Conservation (phyloP, 805 yeast genomes). For the Starmerella davenportii region DNA sequence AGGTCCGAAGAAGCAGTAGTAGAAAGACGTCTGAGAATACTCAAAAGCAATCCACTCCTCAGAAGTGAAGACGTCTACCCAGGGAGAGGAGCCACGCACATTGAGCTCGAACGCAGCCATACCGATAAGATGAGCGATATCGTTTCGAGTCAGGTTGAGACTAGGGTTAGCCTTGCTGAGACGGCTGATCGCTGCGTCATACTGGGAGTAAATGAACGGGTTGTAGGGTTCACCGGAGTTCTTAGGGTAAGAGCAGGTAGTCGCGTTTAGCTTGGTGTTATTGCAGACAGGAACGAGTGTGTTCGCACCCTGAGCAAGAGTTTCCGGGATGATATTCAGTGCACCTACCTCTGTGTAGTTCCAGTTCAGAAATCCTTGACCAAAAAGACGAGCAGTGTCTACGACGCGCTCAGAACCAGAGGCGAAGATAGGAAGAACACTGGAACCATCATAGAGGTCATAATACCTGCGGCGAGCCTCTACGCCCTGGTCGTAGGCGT, state of each 20-base stretch:
- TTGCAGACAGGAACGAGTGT: constrained; percentile 13
- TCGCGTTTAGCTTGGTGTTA: constrained; percentile 5
- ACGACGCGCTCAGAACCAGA: constrained; percentile 35
- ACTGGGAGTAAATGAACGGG: constrained; percentile 11
- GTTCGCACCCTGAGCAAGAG: constrained; percentile 17
- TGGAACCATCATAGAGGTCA: constrained; percentile 26
- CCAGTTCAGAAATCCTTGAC: constrained; percentile 18
- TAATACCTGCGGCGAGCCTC: constrained; percentile 35
- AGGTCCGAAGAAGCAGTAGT: constrained; percentile 33
- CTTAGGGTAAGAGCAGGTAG: constrained; percentile 2
- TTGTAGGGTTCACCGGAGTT: no score
- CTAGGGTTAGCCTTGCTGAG: constrained; percentile 19
- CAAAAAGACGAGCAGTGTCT: constrained; percentile 19
- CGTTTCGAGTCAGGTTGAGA: constrained; percentile 25
- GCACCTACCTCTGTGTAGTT: constrained; percentile 17
- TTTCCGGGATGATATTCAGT: constrained; percentile 15
- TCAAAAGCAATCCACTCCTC: constrained; percentile 31
- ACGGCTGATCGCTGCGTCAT: constrained; percentile 14
- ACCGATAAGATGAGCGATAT: constrained; percentile 27
- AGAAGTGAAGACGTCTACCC: constrained; percentile 28
- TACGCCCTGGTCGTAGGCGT: constrained; percentile 37
- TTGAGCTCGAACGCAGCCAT: constrained; percentile 34
- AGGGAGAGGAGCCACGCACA: constrained; percentile 30
- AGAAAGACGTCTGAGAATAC: constrained; percentile 27
- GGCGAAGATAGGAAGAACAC: constrained; percentile 33